Base-by-base conservation (phyloP, 257 asterid species). In the Forsythia suspensa region DNA sequence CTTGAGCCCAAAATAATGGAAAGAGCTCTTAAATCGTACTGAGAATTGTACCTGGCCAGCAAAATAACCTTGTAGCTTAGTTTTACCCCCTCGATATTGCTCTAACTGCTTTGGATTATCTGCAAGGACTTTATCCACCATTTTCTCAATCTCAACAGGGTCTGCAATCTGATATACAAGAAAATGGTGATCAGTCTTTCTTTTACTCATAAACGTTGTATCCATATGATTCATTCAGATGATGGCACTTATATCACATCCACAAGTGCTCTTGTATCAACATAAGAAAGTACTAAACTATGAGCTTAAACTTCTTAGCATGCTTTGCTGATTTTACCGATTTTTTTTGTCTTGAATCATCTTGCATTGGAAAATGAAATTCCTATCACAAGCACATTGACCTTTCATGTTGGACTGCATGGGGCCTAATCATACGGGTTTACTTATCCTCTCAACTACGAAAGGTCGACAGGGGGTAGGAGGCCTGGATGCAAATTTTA, bases 11-110 rank as follows among this genome's bases (percentile, higher is more conserved):
- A 21, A 71, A 48, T 39, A 79, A 46, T 2, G 63, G 76, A 69
- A 51, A 81, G 70, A 70, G 9, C 37, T 9, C 12, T 34, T 51
- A 61, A n/a, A 57, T 78, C 74, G 21, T 46, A 51, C 43, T 29
- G 46, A 57, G 70, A 76, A 80, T 44, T 81, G 72, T 72, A 95
- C 99, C 97, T 95, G 99, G 84, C 99, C 99, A 79, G 98, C 99
- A 75, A 95, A 95, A 85, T 41, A 95, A 66, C 98, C 98, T 84
- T 92, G 94, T n/a, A 96, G 87, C 91, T 90, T 96, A 51, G 97
- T 94, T 88, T 90, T 96, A 71, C 99, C 99, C 59, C 92, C 91
- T 37, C 94, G 90, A 78, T 94, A 96, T 78, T 96, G 97, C 79
- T 88, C 94, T 79, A 96, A 82, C 86, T 93, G 99, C 85, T 89